These are phyloP conservation scores for Knufia fluminis DNA, from an alignment of 2,329 filamentous ascomycete species.

Conservation along the genomic window DNA sequence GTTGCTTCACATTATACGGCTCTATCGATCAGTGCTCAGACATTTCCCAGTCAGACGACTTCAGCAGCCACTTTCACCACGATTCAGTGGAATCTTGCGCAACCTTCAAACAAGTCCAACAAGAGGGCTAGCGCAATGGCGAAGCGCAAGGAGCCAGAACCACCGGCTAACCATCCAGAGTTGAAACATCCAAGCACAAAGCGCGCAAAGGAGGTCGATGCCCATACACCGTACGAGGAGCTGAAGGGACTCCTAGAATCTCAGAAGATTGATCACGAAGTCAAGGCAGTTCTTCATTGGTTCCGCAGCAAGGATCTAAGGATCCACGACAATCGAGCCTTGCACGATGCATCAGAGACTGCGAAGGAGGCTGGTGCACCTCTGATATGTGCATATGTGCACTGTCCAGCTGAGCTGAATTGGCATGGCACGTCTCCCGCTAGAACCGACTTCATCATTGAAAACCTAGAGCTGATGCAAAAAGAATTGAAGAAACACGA, in stretches of 20 bases:
- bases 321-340: constrained; percentile 41
- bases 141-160: constrained; percentile 23
- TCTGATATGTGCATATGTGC: constrained; percentile 39
- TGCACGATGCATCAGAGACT: constrained; percentile 38
- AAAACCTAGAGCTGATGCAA: constrained; percentile 37
- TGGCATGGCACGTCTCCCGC: constrained; percentile 45
- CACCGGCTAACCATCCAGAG: constrained; percentile 19
- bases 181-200: constrained; percentile 39
- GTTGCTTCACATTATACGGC: no score
- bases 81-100: not conserved
- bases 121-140: constrained; percentile 18
- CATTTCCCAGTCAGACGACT: not conserved
- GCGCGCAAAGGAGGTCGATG: constrained; percentile 42
- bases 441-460: constrained; percentile 40
- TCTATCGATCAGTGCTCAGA: no score
- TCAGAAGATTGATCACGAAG: constrained; percentile 31
- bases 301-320: constrained; percentile 44
- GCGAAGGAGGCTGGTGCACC: constrained; percentile 36
- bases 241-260: constrained; percentile 32
- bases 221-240: constrained; percentile 35
- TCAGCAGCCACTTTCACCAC: not conserved
- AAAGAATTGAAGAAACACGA: constrained; percentile 38
- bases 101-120: not conserved
- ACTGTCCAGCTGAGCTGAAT: constrained; percentile 39
- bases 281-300: constrained; percentile 41